A percentile compares a stretch with the other conserved stretches of the same genome.
Conservation (phyloP, 345 rosid genomes). For the Bruguiera gymnorhiza region DNA sequence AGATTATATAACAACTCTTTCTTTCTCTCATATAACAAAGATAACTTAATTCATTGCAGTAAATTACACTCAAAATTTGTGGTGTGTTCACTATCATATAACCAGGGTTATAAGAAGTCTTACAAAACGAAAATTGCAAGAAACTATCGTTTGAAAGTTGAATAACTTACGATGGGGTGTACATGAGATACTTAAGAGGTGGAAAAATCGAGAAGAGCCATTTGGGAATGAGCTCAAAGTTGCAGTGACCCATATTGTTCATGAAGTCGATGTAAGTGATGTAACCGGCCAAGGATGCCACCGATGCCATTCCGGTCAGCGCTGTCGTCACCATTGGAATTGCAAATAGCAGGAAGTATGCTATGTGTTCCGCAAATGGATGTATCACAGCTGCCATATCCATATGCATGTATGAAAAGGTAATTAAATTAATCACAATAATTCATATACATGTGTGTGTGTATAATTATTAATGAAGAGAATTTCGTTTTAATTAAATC, state of each 20-base stretch:
- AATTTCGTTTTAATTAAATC: no score
- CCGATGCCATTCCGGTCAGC: constrained; percentile 34
- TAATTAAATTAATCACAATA: no score
- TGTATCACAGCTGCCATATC: constrained; percentile 65
- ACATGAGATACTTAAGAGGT: constrained; percentile 65
- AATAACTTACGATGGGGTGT: constrained; percentile 62
- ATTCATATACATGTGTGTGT: no score
- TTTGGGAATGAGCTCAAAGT: constrained; percentile 67
- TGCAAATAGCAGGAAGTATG: constrained; percentile 46
- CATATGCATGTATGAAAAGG: not conserved
- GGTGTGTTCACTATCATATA: not conserved
- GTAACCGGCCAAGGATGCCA: constrained; percentile 23
- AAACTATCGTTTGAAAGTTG: not conserved
- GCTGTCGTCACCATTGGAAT: constrained; percentile 36
- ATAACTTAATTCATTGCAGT: no score
- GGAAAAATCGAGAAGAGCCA: constrained; percentile 54
- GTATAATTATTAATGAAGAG: no score
- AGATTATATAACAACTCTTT: no score
- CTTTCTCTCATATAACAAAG: no score
- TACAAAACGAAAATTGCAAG: not conserved
- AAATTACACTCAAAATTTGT: no score
- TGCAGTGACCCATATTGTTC: constrained; percentile 93
- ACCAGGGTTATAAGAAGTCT: not conserved
- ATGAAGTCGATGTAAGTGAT: constrained; percentile 54
- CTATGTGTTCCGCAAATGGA: constrained; percentile 70